A percentile compares a stretch with the other conserved stretches of the same genome.
phyloP scores from a whole-genome alignment of 2,329 filamentous ascomycete species.

The Conoideocrella luteorostrata region DNA sequence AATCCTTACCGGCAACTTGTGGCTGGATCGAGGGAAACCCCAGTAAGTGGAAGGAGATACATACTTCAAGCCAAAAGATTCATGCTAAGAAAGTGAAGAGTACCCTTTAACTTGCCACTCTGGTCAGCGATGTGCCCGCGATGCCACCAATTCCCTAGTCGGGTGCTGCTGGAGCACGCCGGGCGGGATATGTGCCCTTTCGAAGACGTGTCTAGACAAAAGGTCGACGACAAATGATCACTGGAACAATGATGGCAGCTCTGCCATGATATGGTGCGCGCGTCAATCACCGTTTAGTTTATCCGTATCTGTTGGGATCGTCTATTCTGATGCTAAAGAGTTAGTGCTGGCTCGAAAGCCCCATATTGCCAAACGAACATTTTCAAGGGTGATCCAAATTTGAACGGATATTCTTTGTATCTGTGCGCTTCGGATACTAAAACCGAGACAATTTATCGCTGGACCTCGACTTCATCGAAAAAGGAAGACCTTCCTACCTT shows the following conservation, averaged over 20 bases:
- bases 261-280: constrained; percentile 10
- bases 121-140: constrained; percentile 15
- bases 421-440: constrained; percentile 15
- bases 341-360: constrained; percentile 8
- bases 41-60: constrained; percentile 3
- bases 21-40: constrained; percentile 16
- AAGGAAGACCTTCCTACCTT: neutral
- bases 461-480: constrained; percentile 6
- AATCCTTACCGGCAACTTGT: constrained; percentile 10
- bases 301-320: neutral
- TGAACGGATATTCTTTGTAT: constrained; percentile 15
- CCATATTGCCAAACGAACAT: constrained; percentile 18
- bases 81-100: constrained; percentile 6
- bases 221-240: neutral
- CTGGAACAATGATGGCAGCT: neutral
- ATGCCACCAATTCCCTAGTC: constrained; percentile 12
- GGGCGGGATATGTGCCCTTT: constrained; percentile 9
- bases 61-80: neutral
- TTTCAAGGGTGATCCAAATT: constrained; percentile 9
- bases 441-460: constrained; percentile 14
- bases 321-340: neutral
- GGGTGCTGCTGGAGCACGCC: constrained; percentile 15
- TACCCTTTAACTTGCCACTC: constrained; percentile 13
- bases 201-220: constrained; percentile 13
- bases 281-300: neutral